These are phyloP conservation scores for Daldinia caldariorum DNA, from an alignment of 495 filamentous ascomycete species.

Conservation along the genomic window DNA sequence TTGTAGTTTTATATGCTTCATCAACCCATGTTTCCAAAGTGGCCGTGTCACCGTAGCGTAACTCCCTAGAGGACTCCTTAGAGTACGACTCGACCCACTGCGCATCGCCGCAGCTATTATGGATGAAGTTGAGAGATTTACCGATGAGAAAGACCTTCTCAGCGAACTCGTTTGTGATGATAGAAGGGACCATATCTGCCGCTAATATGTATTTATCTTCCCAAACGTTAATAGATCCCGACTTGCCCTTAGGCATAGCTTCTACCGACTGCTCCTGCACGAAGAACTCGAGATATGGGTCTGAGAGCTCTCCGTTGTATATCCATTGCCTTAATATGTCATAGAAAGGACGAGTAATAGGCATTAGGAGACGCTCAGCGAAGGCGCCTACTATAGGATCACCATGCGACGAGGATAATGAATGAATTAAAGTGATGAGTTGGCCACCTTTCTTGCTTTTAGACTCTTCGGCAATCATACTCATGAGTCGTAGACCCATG, in stretches of 20 bases:
- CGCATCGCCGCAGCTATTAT: constrained; percentile 90
- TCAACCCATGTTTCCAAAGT: constrained; percentile 92
- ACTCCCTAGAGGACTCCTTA: constrained; percentile 90
- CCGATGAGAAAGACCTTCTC: constrained; percentile 97
- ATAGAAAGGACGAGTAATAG: constrained; percentile 96
- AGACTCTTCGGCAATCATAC: constrained; percentile 89
- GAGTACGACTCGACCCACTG: constrained; percentile 97
- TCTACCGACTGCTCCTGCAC: constrained; percentile 76
- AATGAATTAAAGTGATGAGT: constrained; percentile 92
- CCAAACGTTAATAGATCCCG: constrained; percentile 85
- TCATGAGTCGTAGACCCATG: constrained; percentile 95
- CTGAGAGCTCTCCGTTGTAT: constrained; percentile 95
- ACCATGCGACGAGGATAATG: constrained; percentile 90
- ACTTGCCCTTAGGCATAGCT: constrained; percentile 65
- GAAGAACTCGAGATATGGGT: constrained; percentile 96
- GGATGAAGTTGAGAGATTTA: constrained; percentile 98
- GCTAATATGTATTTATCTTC: constrained; percentile 95
- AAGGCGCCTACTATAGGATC: constrained; percentile 94
- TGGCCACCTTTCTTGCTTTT: constrained; percentile 89
- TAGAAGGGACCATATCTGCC: constrained; percentile 86
- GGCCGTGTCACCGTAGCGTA: constrained; percentile 93
- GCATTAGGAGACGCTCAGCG: constrained; percentile 89
- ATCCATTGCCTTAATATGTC: constrained; percentile 97
- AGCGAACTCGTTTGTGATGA: constrained; percentile 90
- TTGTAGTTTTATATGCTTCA: constrained; percentile 96